Conservation (phyloP, 108 stramenopile genomes). For the Schizochytrium sp. region DNA sequence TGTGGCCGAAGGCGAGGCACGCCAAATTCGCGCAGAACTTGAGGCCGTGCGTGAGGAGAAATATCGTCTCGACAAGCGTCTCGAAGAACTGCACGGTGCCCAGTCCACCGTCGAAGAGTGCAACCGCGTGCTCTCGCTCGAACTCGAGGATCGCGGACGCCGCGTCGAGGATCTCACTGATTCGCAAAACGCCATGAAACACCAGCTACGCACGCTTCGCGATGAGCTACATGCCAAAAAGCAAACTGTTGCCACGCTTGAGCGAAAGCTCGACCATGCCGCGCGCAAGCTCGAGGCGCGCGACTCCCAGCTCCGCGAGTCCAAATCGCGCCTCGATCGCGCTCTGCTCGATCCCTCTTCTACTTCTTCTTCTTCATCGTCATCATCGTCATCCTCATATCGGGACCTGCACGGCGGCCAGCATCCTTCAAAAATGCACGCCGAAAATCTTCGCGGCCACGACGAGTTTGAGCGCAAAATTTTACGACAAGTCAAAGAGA, state of each 20-base stretch:
- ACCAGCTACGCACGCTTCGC: background rate
- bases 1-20: background rate
- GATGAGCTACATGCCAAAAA: background rate
- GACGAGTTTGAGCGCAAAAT: constrained; percentile 9
- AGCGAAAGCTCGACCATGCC: background rate
- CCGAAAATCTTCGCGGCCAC: background rate
- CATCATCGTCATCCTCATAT: too few species aligned
- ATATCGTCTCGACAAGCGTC: background rate
- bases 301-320: background rate
- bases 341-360: background rate
- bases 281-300: background rate
- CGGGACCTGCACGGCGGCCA: too few species aligned
- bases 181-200: background rate
- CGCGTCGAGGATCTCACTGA: background rate
- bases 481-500: background rate
- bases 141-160: background rate
- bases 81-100: background rate
- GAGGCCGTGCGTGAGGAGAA: background rate
- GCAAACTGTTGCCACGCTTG: background rate
- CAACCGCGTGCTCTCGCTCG: constrained; percentile 1
- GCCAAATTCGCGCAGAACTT: background rate
- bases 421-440: too few species aligned
- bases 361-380: too few species aligned
- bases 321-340: background rate
- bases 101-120: background rate